Evolutionary conservation across 345 rosid species (phyloP).

Genomic region (Lenwebbia sp.): DNA sequence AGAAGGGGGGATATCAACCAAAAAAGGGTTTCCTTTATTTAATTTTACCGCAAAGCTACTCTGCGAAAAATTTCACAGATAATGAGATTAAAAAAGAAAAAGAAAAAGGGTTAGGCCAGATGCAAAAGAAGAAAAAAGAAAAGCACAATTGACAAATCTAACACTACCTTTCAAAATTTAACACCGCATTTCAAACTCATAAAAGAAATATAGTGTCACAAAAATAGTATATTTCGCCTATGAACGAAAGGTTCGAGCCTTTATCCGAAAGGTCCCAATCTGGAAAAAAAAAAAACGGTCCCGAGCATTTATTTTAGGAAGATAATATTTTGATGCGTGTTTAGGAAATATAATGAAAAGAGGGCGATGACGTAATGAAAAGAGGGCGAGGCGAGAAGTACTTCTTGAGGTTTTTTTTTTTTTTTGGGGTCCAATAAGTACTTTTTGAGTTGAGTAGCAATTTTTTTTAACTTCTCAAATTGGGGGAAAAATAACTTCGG

Average conservation of each 20-base stretch:
- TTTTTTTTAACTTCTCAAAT: no score
- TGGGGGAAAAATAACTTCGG: no score
- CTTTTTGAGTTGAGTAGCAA: no score
- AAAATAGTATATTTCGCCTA: fast-evolving
- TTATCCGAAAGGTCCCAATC: fast-evolving
- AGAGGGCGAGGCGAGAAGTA: no score
- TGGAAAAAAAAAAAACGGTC: no score
- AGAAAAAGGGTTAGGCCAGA: no score
- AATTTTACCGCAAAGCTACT: not conserved
- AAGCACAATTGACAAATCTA: not conserved
- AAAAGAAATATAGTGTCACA: not conserved
- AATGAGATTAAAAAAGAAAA: no score
- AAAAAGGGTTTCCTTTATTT: not conserved
- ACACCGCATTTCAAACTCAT: not conserved
- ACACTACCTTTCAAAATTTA: not conserved
- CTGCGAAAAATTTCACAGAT: no score
- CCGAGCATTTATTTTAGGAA: not conserved
- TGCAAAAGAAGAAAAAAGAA: not conserved
- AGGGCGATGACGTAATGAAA: no score
- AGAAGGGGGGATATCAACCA: not conserved
- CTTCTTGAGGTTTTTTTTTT: no score
- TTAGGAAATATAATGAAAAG: not conserved
- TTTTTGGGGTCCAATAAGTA: no score
- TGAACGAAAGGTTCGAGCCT: fast-evolving
- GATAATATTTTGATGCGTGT: fast-evolving